A percentile compares a stretch with the other conserved stretches of the same genome.
These are phyloP conservation scores for Juglanconis sp. DNA, from an alignment of 2,329 filamentous ascomycete genomes.

Conservation along the genomic window DNA sequence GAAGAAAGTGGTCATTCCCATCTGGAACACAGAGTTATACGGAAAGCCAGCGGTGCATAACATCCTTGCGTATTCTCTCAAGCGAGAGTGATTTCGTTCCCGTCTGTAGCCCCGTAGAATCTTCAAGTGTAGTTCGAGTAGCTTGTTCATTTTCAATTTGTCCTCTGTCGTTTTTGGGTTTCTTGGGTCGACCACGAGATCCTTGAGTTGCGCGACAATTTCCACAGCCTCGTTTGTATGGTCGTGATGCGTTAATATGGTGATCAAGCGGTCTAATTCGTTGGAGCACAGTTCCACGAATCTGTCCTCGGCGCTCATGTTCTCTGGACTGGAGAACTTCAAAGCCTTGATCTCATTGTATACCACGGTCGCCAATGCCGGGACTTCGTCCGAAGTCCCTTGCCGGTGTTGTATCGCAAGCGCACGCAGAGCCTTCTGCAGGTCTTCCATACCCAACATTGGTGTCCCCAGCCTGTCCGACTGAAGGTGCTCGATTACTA, in stretches of 20 bases:
- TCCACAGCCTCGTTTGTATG: constrained; percentile 51
- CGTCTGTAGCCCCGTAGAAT: constrained; percentile 60
- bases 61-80: constrained; percentile 53
- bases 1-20: constrained; percentile 61
- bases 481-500: constrained; percentile 53
- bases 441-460: constrained; percentile 37
- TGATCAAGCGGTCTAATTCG: constrained; percentile 34
- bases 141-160: constrained; percentile 10
- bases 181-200: not conserved
- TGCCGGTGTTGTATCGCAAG: constrained; percentile 37
- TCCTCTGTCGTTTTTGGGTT: not conserved
- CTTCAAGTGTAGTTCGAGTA: constrained; percentile 41
- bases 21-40: constrained; percentile 45
- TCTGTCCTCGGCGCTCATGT: not conserved
- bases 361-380: constrained; percentile 44
- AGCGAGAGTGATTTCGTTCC: constrained; percentile 47
- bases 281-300: constrained; percentile 21
- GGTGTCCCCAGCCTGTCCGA: constrained; percentile 49
- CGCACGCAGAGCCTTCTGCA: constrained; percentile 43
- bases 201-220: constrained; percentile 19
- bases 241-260: constrained; percentile 51
- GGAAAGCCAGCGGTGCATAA: constrained; percentile 45
- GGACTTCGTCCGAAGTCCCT: constrained; percentile 42
- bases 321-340: not conserved
- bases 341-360: constrained; percentile 33